Evolutionary conservation across 768 basidiomycete genomes (phyloP).

Genomic region (Naematelia encephala): DNA sequence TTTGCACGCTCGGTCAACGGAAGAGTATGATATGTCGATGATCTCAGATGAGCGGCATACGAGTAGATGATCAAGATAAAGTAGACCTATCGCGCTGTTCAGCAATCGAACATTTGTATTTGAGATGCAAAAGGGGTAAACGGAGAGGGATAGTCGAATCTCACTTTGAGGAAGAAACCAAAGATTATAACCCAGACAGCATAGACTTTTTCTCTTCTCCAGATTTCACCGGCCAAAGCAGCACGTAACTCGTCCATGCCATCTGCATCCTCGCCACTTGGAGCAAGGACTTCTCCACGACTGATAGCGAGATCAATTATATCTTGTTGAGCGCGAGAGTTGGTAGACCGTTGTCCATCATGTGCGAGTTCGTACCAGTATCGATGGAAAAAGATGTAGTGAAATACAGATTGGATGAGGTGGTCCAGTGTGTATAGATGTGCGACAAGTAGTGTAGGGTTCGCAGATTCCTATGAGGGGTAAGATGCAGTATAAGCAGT

Average conservation of each 20-base stretch:
- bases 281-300: constrained; percentile 55
- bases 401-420: constrained; percentile 82
- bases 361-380: constrained; percentile 91
- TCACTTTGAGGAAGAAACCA: constrained; percentile 55
- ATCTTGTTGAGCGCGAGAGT: constrained; percentile 83
- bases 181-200: constrained; percentile 71
- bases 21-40: constrained; percentile 81
- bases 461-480: constrained; percentile 78
- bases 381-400: constrained; percentile 78
- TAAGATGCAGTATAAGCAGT: too few species aligned
- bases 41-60: constrained; percentile 85
- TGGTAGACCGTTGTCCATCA: constrained; percentile 73
- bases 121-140: too few species aligned
- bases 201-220: constrained; percentile 83
- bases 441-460: constrained; percentile 78
- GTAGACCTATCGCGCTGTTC: constrained; percentile 64
- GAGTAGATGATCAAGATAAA: constrained; percentile 88
- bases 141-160: too few species aligned
- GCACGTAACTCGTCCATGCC: constrained; percentile 67
- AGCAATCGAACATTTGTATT: too few species aligned
- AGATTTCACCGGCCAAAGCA: constrained; percentile 72
- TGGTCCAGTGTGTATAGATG: constrained; percentile 92
- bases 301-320: constrained; percentile 59
- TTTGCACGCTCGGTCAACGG: constrained; percentile 53
- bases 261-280: constrained; percentile 52